These are phyloP conservation scores for Trichoderma asperelloides DNA, from an alignment of 495 filamentous ascomycete species.

Conservation along the genomic window DNA sequence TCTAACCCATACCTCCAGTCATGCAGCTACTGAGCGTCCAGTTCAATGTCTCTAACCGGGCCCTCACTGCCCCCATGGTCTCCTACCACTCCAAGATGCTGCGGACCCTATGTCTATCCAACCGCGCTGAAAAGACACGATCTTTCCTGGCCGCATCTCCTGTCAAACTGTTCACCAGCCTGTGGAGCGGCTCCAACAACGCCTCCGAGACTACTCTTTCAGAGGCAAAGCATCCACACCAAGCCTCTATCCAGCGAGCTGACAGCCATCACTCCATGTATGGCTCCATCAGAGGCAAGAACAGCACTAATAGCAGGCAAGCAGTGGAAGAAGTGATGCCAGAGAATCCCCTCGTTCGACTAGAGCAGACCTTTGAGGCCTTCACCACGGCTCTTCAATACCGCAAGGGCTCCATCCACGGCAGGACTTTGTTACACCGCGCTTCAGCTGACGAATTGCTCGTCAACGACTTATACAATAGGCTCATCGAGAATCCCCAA, in stretches of 20 bases:
- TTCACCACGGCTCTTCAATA: slow-evolving; percentile 76
- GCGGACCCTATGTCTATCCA: slow-evolving; percentile 54
- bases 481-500: slow-evolving; percentile 69
- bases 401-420: slow-evolving; percentile 78
- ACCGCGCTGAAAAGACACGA: slow-evolving; percentile 50
- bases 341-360: slow-evolving; percentile 49
- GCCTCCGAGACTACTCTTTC: slow-evolving; percentile 16
- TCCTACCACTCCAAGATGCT: slow-evolving; percentile 67
- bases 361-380: slow-evolving; percentile 80
- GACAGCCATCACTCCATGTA: slow-evolving; percentile 38
- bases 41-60: slow-evolving; percentile 57
- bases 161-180: slow-evolving; percentile 79
- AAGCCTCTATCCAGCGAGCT: slow-evolving; percentile 25
- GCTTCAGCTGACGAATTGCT: slow-evolving; percentile 63
- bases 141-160: slow-evolving; percentile 71
- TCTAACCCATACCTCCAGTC: slow-evolving; percentile 32
- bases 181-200: slow-evolving; percentile 47
- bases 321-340: slow-evolving; percentile 37
- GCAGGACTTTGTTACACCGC: slow-evolving; percentile 60
- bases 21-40: slow-evolving; percentile 59
- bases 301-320: slow-evolving; percentile 30
- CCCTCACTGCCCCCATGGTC: slow-evolving; percentile 53
- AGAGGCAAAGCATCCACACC: slow-evolving; percentile 26
- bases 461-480: slow-evolving; percentile 89
- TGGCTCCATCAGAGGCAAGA: slow-evolving; percentile 35